Evolutionary conservation across 78 protist species (phyloP), one percentile per base, ranked within the genome.

Genomic region (Anaeramoeba flamelloides): DNA sequence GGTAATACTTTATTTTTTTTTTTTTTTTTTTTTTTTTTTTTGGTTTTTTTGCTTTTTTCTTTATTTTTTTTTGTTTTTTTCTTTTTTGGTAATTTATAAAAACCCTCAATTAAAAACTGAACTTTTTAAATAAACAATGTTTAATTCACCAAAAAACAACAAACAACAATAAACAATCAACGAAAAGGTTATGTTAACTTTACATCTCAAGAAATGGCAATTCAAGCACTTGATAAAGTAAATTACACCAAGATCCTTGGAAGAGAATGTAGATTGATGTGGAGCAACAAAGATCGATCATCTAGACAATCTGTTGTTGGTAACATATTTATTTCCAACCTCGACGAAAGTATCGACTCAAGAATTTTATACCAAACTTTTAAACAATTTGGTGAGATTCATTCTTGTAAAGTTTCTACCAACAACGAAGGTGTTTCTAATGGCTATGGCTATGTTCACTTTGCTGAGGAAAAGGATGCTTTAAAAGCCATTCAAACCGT

Each of bases 271-370:
- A 95, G 99, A 76, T 89, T 97, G 86, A 96, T 95, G 98, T 96
- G 96, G 97, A 83, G 87, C 69, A 92, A 90, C 75, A 92, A 98
- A 69, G 98, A 97, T 80, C 98, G 98, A 81, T 33, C 91, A 79
- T 78, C 85, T 33, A 92, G 99, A 78, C 85, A 88, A 81, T 84
- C 93, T 3, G 97, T 96, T 40, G 86, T 81, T 40, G 99, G 98
- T 76, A 97, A 97, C 92, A 81, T 97, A 76, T 96, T 94, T 87
- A 89, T 97, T 89, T 94, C 92, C 89, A 91, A 92, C 90, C 86
- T 97, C 40, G 94, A 86, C 79, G 77, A 75, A 77, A 39, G 79
- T 17, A 89, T 94, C 78, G 96, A 92, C 88, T 85, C 89, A 86
- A 87, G 90, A 75, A 85, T 92, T 12, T 86, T 96, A 4, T 75